Percentiles rank a stretch among this genome's conserved stretches.
These are phyloP conservation scores for Gillenia trifoliata DNA, from an alignment of 306 rosid genomes.

Conservation along the genomic window DNA sequence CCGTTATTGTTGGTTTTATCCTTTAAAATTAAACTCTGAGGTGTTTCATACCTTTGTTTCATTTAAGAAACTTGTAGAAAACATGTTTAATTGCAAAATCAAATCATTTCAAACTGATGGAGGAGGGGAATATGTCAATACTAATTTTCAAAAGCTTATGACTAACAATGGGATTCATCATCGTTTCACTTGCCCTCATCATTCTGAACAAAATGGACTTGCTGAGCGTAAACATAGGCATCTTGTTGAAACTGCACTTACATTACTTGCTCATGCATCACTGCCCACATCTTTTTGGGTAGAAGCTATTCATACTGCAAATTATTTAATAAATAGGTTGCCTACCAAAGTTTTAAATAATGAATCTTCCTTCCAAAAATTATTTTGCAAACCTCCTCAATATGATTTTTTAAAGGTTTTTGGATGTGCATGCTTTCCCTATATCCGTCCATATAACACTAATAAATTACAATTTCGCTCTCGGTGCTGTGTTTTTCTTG, in stretches of 20 bases:
- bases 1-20: neutral
- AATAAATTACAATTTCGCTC: too few species aligned
- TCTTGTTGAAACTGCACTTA: neutral
- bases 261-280: neutral
- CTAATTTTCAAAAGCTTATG: rapidly evolving
- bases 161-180: neutral
- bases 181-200: neutral
- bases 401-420: too few species aligned
- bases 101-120: neutral
- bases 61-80: neutral
- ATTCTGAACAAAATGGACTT: neutral
- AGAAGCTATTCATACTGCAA: too few species aligned
- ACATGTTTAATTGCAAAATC: neutral
- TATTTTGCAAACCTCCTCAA: too few species aligned
- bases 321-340: too few species aligned
- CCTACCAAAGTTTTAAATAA: too few species aligned
- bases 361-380: too few species aligned
- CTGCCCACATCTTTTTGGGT: too few species aligned
- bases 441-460: too few species aligned
- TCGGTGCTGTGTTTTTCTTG: too few species aligned
- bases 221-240: neutral
- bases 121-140: neutral
- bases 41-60: neutral
- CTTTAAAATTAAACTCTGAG: neutral
- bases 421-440: too few species aligned